Evolutionary conservation across 2,329 filamentous ascomycete genomes (phyloP), one percentile per base, ranked within the genome.

Genomic region (Diplodia mutila): DNA sequence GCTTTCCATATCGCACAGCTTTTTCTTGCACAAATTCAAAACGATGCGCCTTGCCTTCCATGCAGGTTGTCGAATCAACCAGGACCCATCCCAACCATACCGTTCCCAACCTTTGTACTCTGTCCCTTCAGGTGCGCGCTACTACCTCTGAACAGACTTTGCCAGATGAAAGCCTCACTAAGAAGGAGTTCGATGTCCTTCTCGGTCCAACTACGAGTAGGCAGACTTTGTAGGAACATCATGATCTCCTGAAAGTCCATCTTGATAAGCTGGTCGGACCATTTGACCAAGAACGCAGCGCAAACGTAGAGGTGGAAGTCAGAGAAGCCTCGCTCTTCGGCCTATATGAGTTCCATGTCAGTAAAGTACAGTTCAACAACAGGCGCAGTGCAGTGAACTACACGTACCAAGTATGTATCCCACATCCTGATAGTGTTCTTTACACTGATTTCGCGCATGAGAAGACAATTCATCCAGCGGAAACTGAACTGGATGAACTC

Each of bases 401-500:
- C 63, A 81, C 89, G 77, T 83, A 97, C 94, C 82, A 99, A 87
- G 81, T 99, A 99, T 29, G 95, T 99, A 80, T 99, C 95, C 95
- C 95, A 99, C 95, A 99, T 99, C 73, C 95, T 87, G 71, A 99
- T 97, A 0, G 93, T 97, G 77, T 97, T 98, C 78, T 90, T 92
- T 67, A 99, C 94, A 76, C 91, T 97, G 71, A 99, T 91, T 81
- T 99, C 95, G 70, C 95, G 88, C 95, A 99, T 99, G 71, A 99
- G 84, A 64, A 99, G 87, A 79, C 95, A 99, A 75, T 99, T 99
- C 95, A 99, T 99, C 95, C 95, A 99, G 67, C 95, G 87, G 78
- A 99, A 99, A 80, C 93, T 97, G 81, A 99, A 99, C 77, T 99
- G 95, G 75, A 99, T 99, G 76, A 99, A 99, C 77, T 99, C 95